A percentile compares a stretch with the other conserved stretches of the same genome.
Conservation (phyloP, 116 monocot species). For the Cymodocea nodosa region DNA sequence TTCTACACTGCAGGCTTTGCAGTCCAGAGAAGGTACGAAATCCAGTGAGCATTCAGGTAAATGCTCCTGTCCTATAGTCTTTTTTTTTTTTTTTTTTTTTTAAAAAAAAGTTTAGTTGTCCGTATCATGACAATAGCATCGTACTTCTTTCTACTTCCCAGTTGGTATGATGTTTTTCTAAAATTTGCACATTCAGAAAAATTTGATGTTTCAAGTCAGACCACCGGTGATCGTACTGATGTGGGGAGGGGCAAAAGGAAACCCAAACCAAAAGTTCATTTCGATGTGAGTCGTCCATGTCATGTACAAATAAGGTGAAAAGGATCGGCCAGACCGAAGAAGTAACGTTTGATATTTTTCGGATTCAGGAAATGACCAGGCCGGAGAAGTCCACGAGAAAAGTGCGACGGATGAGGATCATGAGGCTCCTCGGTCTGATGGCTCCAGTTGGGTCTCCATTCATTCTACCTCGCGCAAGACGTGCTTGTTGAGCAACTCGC, state of each 20-base stretch:
- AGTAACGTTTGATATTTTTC: background rate
- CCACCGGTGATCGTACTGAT: background rate
- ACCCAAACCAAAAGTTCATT: constrained; percentile 40
- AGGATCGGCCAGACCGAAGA: too few relatives aligned
- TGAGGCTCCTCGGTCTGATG: constrained; percentile 41
- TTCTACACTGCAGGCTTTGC: constrained; percentile 4
- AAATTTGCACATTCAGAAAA: constrained; percentile 8
- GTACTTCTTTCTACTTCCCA: background rate
- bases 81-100: too few relatives aligned
- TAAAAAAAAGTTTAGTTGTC: background rate
- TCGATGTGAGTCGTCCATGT: constrained; percentile 7
- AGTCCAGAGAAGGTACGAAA: background rate
- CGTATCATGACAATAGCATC: background rate
- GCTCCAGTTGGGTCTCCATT: constrained; percentile 53
- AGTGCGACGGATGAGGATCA: constrained; percentile 34
- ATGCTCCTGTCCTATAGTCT: background rate
- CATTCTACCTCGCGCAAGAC: constrained; percentile 8
- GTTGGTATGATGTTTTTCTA: background rate
- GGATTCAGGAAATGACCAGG: constrained; percentile 27
- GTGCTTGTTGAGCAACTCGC: background rate
- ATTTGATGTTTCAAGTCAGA: constrained; percentile 6
- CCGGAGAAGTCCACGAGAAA: constrained; percentile 26
- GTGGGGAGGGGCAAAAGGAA: constrained; percentile 30
- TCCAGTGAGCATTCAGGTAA: constrained; percentile 12
- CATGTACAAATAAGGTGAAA: background rate